Evolutionary conservation across 108 stramenopile genomes (phyloP).

Genomic region (Skeletonema grethae): DNA sequence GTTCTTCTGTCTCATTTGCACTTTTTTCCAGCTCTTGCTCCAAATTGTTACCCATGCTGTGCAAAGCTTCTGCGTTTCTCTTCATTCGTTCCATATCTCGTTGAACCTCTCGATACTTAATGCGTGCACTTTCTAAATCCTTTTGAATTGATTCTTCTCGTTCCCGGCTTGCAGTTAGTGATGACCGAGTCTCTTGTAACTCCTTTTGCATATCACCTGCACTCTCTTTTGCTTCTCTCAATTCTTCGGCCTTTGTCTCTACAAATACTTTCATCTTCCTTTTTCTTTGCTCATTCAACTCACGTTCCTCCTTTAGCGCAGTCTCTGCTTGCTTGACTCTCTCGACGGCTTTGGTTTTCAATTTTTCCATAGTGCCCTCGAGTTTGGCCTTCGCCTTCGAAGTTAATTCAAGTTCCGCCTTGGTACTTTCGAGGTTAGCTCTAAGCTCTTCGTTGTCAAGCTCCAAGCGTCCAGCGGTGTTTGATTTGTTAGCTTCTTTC

Average conservation of each 20-base stretch:
- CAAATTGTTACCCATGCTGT: slow-evolving; percentile 71
- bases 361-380: slow-evolving; percentile 62
- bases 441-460: slow-evolving; percentile 58
- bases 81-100: slow-evolving; percentile 80
- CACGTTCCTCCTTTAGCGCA: slow-evolving; percentile 66
- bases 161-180: slow-evolving; percentile 63
- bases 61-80: slow-evolving; percentile 75
- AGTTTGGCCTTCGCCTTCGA: slow-evolving; percentile 60
- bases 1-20: slow-evolving; percentile 81
- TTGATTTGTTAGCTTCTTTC: slow-evolving; percentile 70
- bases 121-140: slow-evolving; percentile 73
- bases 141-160: slow-evolving; percentile 58
- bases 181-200: slow-evolving; percentile 64
- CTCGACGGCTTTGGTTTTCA: slow-evolving; percentile 58
- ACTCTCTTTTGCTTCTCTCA: slow-evolving; percentile 71
- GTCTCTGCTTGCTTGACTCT: slow-evolving; percentile 66
- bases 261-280: slow-evolving; percentile 86
- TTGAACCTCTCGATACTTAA: slow-evolving; percentile 77
- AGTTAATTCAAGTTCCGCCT: slow-evolving; percentile 38
- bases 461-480: slow-evolving; percentile 63
- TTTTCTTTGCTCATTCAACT: slow-evolving; percentile 82
- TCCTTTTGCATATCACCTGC: slow-evolving; percentile 64
- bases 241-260: slow-evolving; percentile 83
- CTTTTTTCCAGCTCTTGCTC: slow-evolving; percentile 75
- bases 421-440: slow-evolving; percentile 45